Conservation (phyloP, 371 early-diverging fungal genomes). For the Mortierella sp. region DNA sequence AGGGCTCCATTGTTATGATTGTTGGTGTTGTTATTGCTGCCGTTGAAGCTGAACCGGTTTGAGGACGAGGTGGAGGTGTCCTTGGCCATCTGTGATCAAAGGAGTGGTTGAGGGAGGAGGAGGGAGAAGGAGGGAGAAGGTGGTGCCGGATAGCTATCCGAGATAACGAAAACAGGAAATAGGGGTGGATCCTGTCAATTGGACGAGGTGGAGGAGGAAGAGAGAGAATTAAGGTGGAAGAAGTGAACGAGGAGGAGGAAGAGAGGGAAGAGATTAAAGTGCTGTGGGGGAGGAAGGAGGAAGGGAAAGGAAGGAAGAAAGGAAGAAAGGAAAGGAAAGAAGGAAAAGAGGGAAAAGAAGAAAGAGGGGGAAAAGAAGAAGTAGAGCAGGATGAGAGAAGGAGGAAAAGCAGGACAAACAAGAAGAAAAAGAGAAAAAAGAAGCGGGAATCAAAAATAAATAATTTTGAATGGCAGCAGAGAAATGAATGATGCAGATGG, state of each 20-base stretch:
- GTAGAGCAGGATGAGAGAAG: background rate
- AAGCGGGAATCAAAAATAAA: background rate
- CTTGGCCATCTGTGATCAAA: conserved; percentile 9
- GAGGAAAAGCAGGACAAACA: conserved; percentile 4
- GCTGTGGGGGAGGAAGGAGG: too few relatives aligned
- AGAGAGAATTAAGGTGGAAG: background rate
- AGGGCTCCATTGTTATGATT: background rate
- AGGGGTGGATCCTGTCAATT: too few relatives aligned
- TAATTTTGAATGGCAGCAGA: too few relatives aligned
- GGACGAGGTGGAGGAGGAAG: background rate
- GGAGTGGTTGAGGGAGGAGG: background rate
- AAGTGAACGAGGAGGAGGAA: conserved; percentile 5
- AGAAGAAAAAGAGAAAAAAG: background rate
- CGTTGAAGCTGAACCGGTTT: conserved; percentile 32
- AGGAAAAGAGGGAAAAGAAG: background rate
- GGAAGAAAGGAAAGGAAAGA: conserved; percentile 1
- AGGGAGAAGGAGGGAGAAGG: background rate
- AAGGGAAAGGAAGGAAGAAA: background rate
- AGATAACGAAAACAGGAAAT: too few relatives aligned
- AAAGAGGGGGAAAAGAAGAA: background rate
- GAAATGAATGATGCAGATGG: too few relatives aligned
- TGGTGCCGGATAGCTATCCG: too few relatives aligned
- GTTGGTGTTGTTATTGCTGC: conserved; percentile 9
- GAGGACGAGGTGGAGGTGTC: conserved; percentile 33
- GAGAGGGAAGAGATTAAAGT: background rate